phyloP scores from a whole-genome alignment of 176 grass and related monocot genomes.

The Raddia distichophylla region DNA sequence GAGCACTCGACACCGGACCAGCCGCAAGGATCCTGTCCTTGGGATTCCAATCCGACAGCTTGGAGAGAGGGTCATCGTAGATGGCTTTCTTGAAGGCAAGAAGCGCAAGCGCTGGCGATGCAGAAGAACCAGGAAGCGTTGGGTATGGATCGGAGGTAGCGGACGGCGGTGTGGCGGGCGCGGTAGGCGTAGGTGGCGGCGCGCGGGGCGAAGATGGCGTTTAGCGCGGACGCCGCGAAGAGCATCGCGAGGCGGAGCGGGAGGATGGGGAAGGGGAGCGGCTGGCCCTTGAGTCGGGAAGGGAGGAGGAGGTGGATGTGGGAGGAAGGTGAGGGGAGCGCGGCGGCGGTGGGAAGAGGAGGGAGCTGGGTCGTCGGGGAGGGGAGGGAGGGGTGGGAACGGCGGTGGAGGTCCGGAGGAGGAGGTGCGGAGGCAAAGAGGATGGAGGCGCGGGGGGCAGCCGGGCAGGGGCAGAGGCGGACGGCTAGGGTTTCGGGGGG shows the following conservation, averaged over 20 bases:
- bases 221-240: conserved; percentile 54
- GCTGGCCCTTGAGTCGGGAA: too few species aligned
- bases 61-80: conserved; percentile 67
- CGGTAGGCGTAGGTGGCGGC: conserved; percentile 83
- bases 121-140: conserved; percentile 77
- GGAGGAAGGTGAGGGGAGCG: too few species aligned
- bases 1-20: conserved; percentile 77
- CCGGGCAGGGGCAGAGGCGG: too few species aligned
- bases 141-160: conserved; percentile 63
- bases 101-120: conserved; percentile 65
- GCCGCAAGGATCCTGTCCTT: conserved; percentile 55
- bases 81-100: conserved; percentile 71
- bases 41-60: conserved; percentile 78
- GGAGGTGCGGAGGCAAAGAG: too few species aligned
- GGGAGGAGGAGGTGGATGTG: too few species aligned
- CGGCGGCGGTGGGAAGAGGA: too few species aligned
- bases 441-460: too few species aligned
- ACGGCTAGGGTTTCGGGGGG: too few species aligned
- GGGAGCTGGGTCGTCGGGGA: too few species aligned
- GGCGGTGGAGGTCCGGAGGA: too few species aligned
- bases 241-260: conserved; percentile 67
- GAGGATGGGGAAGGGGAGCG: conserved; percentile 44
- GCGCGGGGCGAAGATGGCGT: conserved; percentile 54
- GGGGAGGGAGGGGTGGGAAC: too few species aligned
- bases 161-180: conserved; percentile 65